Evolutionary conservation across 352 stramenopile genomes (phyloP).

Genomic region (Phytophthora ohioensis): DNA sequence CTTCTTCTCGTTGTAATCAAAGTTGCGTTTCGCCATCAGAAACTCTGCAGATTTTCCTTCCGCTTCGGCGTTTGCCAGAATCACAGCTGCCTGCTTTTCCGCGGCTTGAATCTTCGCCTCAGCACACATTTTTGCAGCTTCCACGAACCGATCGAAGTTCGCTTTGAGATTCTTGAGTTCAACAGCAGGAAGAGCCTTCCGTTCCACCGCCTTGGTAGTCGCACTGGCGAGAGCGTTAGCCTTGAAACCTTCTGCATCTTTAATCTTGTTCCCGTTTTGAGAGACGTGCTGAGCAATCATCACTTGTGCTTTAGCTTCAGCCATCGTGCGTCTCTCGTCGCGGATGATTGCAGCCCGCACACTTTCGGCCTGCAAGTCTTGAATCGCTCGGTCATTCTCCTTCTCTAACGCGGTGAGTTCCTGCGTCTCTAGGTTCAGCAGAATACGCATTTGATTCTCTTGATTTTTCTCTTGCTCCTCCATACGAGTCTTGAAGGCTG

Average conservation of each 20-base stretch:
- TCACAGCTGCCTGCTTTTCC: constrained; percentile 53
- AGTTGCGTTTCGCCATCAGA: constrained; percentile 70
- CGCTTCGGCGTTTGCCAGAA: constrained; percentile 55
- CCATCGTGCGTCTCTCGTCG: constrained; percentile 73
- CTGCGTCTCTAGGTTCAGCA: constrained; percentile 82
- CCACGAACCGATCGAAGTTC: constrained; percentile 69
- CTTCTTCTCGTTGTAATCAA: constrained; percentile 75
- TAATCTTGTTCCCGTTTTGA: constrained; percentile 62
- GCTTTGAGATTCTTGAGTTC: constrained; percentile 55
- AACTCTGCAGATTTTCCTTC: constrained; percentile 57
- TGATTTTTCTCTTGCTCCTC: constrained; percentile 89
- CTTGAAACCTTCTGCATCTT: constrained; percentile 64
- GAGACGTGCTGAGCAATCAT: constrained; percentile 61
- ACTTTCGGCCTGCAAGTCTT: constrained; percentile 70
- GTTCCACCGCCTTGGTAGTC: background rate
- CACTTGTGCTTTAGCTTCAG: constrained; percentile 73
- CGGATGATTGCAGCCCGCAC: constrained; percentile 70
- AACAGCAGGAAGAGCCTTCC: constrained; percentile 18
- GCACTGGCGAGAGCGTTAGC: constrained; percentile 40
- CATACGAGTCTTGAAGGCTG: constrained; percentile 85
- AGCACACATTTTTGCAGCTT: constrained; percentile 58
- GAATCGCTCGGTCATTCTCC: constrained; percentile 73
- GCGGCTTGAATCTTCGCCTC: constrained; percentile 71
- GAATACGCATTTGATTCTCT: constrained; percentile 78
- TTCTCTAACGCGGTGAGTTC: constrained; percentile 77